Evolutionary conservation across 495 filamentous ascomycete species (phyloP).

Genomic region (Penicillium silybi): DNA sequence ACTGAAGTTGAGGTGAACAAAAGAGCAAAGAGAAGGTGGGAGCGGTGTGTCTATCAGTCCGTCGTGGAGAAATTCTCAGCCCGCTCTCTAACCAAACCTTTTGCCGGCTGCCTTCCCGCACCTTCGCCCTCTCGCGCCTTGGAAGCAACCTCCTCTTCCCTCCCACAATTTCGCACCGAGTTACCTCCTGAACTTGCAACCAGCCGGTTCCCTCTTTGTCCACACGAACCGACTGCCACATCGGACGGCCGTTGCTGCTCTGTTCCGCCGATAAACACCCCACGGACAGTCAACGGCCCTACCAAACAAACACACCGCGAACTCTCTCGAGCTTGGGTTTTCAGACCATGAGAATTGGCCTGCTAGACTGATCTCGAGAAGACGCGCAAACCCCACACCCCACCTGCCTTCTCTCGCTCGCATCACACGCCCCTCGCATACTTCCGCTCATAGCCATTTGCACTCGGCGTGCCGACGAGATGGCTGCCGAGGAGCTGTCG

Average conservation of each 20-base stretch:
- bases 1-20: not conserved
- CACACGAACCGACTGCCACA: slow-evolving; percentile 7
- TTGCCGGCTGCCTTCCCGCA: slow-evolving; percentile 13
- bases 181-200: not conserved
- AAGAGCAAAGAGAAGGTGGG: not conserved
- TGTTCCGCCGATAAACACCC: slow-evolving; percentile 22
- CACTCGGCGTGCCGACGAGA: slow-evolving; percentile 17
- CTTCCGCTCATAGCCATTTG: not conserved
- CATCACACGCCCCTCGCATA: not conserved
- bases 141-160: not conserved
- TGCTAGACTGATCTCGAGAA: not conserved
- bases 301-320: slow-evolving; percentile 2
- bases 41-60: slow-evolving; percentile 13
- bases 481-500: slow-evolving; percentile 41
- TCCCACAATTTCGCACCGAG: not conserved
- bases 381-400: not conserved
- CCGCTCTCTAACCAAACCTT: slow-evolving; percentile 17
- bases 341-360: slow-evolving; percentile 4
- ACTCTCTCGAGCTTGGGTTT: not conserved
- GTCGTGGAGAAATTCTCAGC: slow-evolving; percentile 22
- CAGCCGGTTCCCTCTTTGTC: not conserved
- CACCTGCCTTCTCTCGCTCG: not conserved
- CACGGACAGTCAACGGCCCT: slow-evolving; percentile 26
- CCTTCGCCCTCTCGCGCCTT: not conserved
- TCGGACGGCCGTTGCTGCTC: slow-evolving; percentile 28